A percentile compares a stretch with the other conserved stretches of the same genome.
These are phyloP conservation scores for Zygotorulaspora sp. DNA, from an alignment of 805 yeast genomes.

Conservation along the genomic window DNA sequence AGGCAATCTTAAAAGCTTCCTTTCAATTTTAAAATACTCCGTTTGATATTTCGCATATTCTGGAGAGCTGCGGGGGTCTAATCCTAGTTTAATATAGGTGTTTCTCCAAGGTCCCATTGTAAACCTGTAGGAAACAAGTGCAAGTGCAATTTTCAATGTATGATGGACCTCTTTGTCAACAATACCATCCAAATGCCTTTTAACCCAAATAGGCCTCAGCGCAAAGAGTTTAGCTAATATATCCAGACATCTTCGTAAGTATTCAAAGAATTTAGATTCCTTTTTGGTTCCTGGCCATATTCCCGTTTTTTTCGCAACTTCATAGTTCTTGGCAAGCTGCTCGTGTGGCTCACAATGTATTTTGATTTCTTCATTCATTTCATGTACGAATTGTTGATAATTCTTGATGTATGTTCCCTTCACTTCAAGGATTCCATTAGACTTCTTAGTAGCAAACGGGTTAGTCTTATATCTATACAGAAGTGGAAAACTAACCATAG, in stretches of 20 bases:
- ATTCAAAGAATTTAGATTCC: constrained; percentile 33
- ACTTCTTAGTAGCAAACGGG: constrained; percentile 49
- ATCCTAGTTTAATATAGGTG: constrained; percentile 71
- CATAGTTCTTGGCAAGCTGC: constrained; percentile 45
- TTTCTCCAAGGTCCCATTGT: constrained; percentile 95
- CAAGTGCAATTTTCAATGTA: constrained; percentile 68
- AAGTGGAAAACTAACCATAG: constrained; percentile 71
- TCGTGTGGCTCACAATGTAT: constrained; percentile 50
- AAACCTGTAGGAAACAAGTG: constrained; percentile 76
- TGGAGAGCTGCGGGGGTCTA: constrained; percentile 61
- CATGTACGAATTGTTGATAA: constrained; percentile 42
- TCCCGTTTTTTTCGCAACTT: constrained; percentile 32
- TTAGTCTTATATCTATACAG: constrained; percentile 75
- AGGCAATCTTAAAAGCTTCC: constrained; percentile 26
- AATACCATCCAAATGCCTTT: constrained; percentile 60
- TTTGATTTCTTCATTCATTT: constrained; percentile 42
- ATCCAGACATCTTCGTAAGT: constrained; percentile 27
- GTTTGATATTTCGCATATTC: constrained; percentile 68
- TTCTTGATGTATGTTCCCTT: constrained; percentile 42
- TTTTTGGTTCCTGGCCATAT: constrained; percentile 35
- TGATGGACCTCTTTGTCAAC: constrained; percentile 42
- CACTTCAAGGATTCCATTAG: constrained; percentile 48
- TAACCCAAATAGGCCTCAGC: constrained; percentile 77
- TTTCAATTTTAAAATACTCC: constrained; percentile 60
- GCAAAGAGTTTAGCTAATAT: constrained; percentile 48